Evolutionary conservation across 495 filamentous ascomycete genomes (phyloP).

Genomic region (Penicillium atrosanguineum): DNA sequence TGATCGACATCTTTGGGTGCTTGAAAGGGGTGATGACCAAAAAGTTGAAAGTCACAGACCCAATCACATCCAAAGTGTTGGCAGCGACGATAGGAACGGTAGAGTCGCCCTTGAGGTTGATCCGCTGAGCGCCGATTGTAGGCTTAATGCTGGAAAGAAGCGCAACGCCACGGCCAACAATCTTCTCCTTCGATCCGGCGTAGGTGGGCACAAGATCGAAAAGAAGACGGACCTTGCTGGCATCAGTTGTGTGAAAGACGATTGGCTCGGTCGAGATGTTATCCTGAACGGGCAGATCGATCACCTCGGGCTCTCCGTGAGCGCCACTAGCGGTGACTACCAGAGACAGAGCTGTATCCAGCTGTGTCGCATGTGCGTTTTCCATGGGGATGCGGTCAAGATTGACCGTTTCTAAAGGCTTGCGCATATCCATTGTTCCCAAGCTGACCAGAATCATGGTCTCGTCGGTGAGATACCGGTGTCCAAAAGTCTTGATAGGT

Average conservation of each 20-base stretch:
- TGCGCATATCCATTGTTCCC: slow-evolving; percentile 90
- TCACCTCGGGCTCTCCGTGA: slow-evolving; percentile 77
- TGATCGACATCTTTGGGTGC: slow-evolving; percentile 90
- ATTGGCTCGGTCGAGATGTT: slow-evolving; percentile 92
- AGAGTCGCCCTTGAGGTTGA: slow-evolving; percentile 88
- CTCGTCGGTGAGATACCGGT: slow-evolving; percentile 87
- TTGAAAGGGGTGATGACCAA: slow-evolving; percentile 90
- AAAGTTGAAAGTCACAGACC: slow-evolving; percentile 94
- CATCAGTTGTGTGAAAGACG: slow-evolving; percentile 75
- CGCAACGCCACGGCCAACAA: slow-evolving; percentile 90
- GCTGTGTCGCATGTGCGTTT: slow-evolving; percentile 84
- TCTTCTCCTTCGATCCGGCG: slow-evolving; percentile 79
- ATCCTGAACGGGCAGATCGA: slow-evolving; percentile 91
- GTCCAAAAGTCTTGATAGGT: slow-evolving; percentile 90
- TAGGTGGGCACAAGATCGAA: slow-evolving; percentile 99
- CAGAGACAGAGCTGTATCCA: slow-evolving; percentile 90
- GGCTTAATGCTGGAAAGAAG: slow-evolving; percentile 82
- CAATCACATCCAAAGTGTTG: slow-evolving; percentile 83
- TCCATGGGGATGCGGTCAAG: slow-evolving; percentile 86
- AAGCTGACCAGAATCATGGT: slow-evolving; percentile 89
- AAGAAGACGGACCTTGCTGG: slow-evolving; percentile 77
- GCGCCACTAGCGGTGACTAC: slow-evolving; percentile 90
- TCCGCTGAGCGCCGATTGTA: slow-evolving; percentile 72
- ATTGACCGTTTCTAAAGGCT: slow-evolving; percentile 73
- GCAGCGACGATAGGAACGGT: slow-evolving; percentile 86